Percentiles rank a stretch among this genome's conserved stretches.
These are phyloP conservation scores for Massospora cicadina DNA, from an alignment of 371 early-diverging fungal species.

Conservation along the genomic window DNA sequence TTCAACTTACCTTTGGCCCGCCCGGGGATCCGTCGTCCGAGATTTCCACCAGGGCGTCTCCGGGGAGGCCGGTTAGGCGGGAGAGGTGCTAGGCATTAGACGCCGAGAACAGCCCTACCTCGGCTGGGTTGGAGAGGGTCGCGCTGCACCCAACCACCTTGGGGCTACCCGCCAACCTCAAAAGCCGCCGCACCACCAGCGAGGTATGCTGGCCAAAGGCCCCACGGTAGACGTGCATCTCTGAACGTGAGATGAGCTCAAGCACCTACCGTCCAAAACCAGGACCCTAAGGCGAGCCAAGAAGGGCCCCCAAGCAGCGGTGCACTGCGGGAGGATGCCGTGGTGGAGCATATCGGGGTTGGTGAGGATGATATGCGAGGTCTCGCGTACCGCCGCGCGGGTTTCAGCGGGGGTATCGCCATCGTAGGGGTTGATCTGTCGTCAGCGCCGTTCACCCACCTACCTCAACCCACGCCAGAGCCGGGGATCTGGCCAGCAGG, in stretches of 20 bases:
- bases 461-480: background rate
- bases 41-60: background rate
- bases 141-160: conserved; percentile 45
- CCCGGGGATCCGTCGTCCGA: background rate
- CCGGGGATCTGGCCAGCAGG: background rate
- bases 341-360: conserved; percentile 72
- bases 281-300: conserved; percentile 30
- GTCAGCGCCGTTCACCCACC: conserved; percentile 10
- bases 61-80: background rate
- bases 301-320: conserved; percentile 33
- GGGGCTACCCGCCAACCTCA: conserved; percentile 28
- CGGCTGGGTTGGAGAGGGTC: conserved; percentile 28
- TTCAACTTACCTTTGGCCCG: background rate
- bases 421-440: conserved; percentile 22
- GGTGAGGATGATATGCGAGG: conserved; percentile 41
- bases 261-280: conserved; percentile 45
- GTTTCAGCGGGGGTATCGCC: conserved; percentile 26
- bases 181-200: conserved; percentile 41
- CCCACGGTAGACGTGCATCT: conserved; percentile 50
- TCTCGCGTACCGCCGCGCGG: conserved; percentile 25
- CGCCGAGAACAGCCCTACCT: conserved; percentile 13
- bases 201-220: conserved; percentile 48
- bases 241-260: conserved; percentile 16
- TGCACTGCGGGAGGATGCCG: conserved; percentile 37
- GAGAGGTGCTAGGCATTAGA: conserved; percentile 2